Percentiles rank a stretch among this genome's conserved stretches.
phyloP scores from a whole-genome alignment of 768 basidiomycete genomes.

The Leccinum boreale region DNA sequence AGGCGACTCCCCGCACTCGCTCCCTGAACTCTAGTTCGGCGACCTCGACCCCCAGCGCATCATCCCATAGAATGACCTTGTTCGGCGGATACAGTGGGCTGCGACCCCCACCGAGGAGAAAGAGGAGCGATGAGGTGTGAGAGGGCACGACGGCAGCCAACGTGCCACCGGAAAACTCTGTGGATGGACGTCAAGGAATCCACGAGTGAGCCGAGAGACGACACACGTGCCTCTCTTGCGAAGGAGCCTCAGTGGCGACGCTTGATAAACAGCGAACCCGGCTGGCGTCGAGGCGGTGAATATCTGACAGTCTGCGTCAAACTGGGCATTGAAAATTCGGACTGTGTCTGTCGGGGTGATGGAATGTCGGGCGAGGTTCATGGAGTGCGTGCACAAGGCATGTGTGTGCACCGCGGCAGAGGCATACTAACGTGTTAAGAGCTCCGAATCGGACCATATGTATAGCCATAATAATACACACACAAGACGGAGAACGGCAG shows the following conservation, averaged over 20 bases:
- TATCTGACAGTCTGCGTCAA: slow-evolving; percentile 76
- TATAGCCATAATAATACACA: slow-evolving; percentile 17
- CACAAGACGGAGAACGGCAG: slow-evolving; percentile 21
- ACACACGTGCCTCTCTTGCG: slow-evolving; percentile 71
- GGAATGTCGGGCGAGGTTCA: slow-evolving; percentile 85
- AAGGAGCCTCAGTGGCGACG: slow-evolving; percentile 72
- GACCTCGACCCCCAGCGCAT: slow-evolving; percentile 68
- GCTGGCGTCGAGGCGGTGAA: slow-evolving; percentile 78
- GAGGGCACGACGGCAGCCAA: slow-evolving; percentile 73
- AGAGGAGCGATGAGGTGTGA: slow-evolving; percentile 78
- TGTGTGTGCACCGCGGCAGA: slow-evolving; percentile 8
- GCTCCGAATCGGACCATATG: slow-evolving; percentile 11
- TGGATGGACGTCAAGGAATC: slow-evolving; percentile 14
- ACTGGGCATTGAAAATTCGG: slow-evolving; percentile 72
- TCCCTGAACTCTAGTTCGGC: slow-evolving; percentile 90
- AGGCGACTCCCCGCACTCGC: slow-evolving; percentile 73
- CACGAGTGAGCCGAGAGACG: background rate
- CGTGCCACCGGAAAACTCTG: slow-evolving; percentile 79
- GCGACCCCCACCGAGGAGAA: slow-evolving; percentile 83
- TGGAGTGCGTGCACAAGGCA: slow-evolving; percentile 35
- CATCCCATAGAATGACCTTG: slow-evolving; percentile 91
- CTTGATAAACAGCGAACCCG: slow-evolving; percentile 80
- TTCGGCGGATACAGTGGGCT: slow-evolving; percentile 90
- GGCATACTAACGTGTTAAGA: slow-evolving; percentile 21
- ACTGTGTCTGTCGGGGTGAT: slow-evolving; percentile 75